These are phyloP conservation scores for Geotrichum phurueaensis DNA, from an alignment of 1,139 yeast genomes.

Conservation along the genomic window DNA sequence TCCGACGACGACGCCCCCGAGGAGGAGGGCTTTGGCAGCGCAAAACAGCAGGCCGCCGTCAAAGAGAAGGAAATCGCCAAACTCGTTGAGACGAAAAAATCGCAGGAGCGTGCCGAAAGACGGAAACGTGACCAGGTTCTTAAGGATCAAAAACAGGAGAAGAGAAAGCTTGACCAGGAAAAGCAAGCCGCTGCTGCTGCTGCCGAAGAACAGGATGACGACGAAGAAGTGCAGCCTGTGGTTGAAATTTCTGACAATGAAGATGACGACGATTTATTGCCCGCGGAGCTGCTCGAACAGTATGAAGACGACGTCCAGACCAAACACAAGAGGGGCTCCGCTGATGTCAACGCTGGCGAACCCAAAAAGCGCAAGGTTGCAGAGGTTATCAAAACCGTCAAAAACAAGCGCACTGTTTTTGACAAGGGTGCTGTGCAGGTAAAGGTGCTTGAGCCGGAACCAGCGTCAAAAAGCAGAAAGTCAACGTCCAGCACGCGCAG, in stretches of 20 bases:
- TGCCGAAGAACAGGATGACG: neutral
- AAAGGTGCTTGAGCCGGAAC: constrained; percentile 5
- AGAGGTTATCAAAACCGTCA: neutral
- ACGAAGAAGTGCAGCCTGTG: constrained; percentile 1
- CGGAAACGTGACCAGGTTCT: constrained; percentile 1
- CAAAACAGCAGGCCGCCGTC: constrained; percentile 4
- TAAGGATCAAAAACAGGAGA: neutral
- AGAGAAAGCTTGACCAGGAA: neutral
- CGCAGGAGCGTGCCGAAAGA: constrained; percentile 4
- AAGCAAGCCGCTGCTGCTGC: neutral
- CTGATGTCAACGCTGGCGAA: neutral
- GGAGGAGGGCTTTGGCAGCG: constrained; percentile 8
- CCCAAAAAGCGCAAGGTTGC: neutral
- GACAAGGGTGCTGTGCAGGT: constrained; percentile 17
- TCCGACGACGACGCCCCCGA: constrained; percentile 16
- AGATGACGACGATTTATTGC: constrained; percentile 3
- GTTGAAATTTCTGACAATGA: constrained; percentile 1
- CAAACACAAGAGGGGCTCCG: neutral
- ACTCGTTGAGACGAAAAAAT: constrained; percentile 1
- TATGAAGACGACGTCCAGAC: neutral
- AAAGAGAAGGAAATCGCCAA: neutral
- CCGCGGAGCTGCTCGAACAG: constrained; percentile 13
- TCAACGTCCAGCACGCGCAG: neutral
- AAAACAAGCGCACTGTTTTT: neutral
- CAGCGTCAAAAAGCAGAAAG: neutral